Evolutionary conservation across 2,329 filamentous ascomycete genomes (phyloP).

Genomic region (Lecanoromycetidae sp.): DNA sequence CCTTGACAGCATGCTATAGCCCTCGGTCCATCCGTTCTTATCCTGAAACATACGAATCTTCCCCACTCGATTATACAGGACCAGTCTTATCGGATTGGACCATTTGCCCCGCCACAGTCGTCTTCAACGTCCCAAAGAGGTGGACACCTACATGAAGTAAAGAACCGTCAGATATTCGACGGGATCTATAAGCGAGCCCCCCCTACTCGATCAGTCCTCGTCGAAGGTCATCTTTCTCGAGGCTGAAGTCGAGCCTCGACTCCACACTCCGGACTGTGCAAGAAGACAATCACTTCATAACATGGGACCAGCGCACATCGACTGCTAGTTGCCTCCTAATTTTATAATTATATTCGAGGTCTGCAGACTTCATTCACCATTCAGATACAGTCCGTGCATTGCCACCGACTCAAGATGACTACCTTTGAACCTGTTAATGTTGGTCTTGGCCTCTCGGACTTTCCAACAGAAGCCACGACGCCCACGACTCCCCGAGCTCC

Average conservation of each 20-base stretch:
- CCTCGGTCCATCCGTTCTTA: background rate
- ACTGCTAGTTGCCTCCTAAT: slow-evolving; percentile 1
- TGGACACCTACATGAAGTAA: background rate
- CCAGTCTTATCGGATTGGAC: slow-evolving; percentile 7
- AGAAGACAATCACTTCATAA: background rate
- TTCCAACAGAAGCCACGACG: slow-evolving; percentile 40
- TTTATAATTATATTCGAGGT: slow-evolving; percentile 12
- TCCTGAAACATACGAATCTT: slow-evolving; percentile 13
- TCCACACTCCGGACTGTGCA: background rate
- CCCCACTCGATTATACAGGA: background rate
- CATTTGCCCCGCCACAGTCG: slow-evolving; percentile 7
- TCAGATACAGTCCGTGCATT: background rate
- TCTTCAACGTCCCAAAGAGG: background rate
- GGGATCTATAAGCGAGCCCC: background rate
- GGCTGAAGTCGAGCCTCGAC: background rate
- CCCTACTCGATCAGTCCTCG: background rate
- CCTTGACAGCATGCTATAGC: slow-evolving; percentile 3
- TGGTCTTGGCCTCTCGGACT: slow-evolving; percentile 35
- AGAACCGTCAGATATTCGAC: background rate
- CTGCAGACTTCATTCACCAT: background rate
- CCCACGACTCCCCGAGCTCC: slow-evolving; percentile 44
- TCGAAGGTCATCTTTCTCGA: background rate
- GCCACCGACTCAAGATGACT: slow-evolving; percentile 43
- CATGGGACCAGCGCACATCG: slow-evolving; percentile 13
- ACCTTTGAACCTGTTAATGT: slow-evolving; percentile 51